phyloP scores from a whole-genome alignment of 805 yeast species.

The Kuraishia ogatae region DNA sequence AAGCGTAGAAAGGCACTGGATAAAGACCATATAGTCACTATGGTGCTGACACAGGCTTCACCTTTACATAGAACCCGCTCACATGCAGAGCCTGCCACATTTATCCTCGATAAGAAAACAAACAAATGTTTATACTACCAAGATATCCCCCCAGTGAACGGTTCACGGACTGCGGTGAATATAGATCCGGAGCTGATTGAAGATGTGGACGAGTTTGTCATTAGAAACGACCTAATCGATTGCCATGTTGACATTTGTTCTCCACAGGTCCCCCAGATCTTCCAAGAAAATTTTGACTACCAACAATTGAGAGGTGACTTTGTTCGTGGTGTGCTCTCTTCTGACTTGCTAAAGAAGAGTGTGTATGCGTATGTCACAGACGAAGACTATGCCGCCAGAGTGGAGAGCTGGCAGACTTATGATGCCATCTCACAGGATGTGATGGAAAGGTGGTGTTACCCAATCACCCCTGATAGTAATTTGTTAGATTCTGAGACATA shows the following conservation, averaged over 20 bases:
- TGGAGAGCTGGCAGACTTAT: constrained; percentile 91
- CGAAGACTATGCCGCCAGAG: constrained; percentile 85
- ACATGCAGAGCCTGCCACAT: constrained; percentile 73
- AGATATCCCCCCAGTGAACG: constrained; percentile 49
- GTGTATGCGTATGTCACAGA: constrained; percentile 81
- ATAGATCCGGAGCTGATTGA: constrained; percentile 82
- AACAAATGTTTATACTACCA: constrained; percentile 81
- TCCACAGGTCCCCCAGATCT: constrained; percentile 88
- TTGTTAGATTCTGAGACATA: constrained; percentile 64
- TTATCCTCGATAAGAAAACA: constrained; percentile 66
- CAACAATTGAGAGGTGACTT: constrained; percentile 82
- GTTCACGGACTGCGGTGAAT: constrained; percentile 40
- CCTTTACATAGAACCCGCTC: constrained; percentile 82
- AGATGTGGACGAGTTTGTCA: constrained; percentile 62
- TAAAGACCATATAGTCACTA: constrained; percentile 88
- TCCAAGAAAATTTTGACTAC: constrained; percentile 94
- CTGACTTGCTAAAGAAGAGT: constrained; percentile 84
- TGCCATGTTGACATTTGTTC: constrained; percentile 95
- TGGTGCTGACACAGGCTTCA: constrained; percentile 82
- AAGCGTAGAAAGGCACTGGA: constrained; percentile 62
- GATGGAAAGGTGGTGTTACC: constrained; percentile 87
- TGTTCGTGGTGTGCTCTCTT: constrained; percentile 81
- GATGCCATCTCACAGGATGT: constrained; percentile 87
- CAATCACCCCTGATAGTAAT: constrained; percentile 83
- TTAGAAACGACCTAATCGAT: constrained; percentile 91